These are phyloP conservation scores for Alloascoidea africana DNA, from an alignment of 805 yeast genomes.

Conservation along the genomic window DNA sequence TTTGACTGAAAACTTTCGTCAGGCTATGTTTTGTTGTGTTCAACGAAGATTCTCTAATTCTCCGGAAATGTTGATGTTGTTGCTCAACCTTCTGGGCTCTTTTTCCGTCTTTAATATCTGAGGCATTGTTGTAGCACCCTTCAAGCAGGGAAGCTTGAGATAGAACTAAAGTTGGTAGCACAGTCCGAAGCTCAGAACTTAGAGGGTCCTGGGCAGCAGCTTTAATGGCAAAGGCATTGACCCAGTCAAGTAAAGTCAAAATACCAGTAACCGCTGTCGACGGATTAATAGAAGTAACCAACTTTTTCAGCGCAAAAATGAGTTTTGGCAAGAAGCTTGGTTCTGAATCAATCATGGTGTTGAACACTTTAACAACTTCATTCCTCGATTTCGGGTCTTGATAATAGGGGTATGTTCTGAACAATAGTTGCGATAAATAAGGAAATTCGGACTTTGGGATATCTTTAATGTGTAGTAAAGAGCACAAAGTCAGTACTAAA, in stretches of 20 bases:
- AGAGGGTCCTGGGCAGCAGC: conserved; percentile 5
- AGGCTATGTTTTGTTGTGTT: conserved; percentile 16
- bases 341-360: conserved; percentile 18
- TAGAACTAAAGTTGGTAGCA: conserved; percentile 14
- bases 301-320: conserved; percentile 22
- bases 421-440: conserved; percentile 17
- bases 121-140: conserved; percentile 19
- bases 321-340: conserved; percentile 21
- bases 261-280: conserved; percentile 42
- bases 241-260: conserved; percentile 45
- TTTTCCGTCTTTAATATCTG: conserved; percentile 13
- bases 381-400: conserved; percentile 34
- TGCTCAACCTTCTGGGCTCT: conserved; percentile 11
- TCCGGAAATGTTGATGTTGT: conserved; percentile 23
- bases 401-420: conserved; percentile 34
- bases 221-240: conserved; percentile 19
- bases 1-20: conserved; percentile 10
- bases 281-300: conserved; percentile 16
- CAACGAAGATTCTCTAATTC: conserved; percentile 21
- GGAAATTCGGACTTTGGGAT: conserved; percentile 12
- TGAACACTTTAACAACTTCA: conserved; percentile 25
- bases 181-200: conserved; percentile 11
- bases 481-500: not conserved
- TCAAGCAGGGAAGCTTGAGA: conserved; percentile 25
- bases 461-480: not conserved